Conservation (phyloP, 352 stramenopile genomes). For the Globisporangium mamillatum region DNA sequence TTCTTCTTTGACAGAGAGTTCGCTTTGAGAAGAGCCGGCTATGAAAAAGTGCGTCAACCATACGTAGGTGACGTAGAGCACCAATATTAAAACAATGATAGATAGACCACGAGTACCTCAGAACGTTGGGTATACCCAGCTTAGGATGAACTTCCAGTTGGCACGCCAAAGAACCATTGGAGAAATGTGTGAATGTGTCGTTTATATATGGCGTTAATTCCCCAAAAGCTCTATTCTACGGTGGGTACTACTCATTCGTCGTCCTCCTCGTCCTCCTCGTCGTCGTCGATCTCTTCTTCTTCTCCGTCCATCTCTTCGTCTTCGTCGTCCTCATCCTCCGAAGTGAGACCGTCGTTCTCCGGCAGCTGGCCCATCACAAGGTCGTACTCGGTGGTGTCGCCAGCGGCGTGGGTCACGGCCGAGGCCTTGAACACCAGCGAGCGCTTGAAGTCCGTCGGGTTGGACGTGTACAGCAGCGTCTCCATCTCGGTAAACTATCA, state of each 20-base stretch:
- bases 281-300: conserved; percentile 31
- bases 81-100: neutral
- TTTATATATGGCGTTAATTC: conserved; percentile 14
- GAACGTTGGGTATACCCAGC: neutral
- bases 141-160: neutral
- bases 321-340: conserved; percentile 48
- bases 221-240: conserved; percentile 17
- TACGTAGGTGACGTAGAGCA: no score
- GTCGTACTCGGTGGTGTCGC: conserved; percentile 81
- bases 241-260: conserved; percentile 30
- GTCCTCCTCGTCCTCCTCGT: conserved; percentile 38
- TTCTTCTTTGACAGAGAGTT: neutral
- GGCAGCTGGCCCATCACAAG: conserved; percentile 77
- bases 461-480: conserved; percentile 55
- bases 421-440: conserved; percentile 56
- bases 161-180: neutral
- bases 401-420: conserved; percentile 43
- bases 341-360: conserved; percentile 75
- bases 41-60: neutral
- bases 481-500: conserved; percentile 50
- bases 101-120: neutral
- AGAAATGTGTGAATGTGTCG: conserved; percentile 9
- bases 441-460: conserved; percentile 51
- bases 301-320: conserved; percentile 36
- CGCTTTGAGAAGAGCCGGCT: neutral